Conservation (phyloP, 495 filamentous ascomycete genomes). For the Aspergillus sparsus region DNA sequence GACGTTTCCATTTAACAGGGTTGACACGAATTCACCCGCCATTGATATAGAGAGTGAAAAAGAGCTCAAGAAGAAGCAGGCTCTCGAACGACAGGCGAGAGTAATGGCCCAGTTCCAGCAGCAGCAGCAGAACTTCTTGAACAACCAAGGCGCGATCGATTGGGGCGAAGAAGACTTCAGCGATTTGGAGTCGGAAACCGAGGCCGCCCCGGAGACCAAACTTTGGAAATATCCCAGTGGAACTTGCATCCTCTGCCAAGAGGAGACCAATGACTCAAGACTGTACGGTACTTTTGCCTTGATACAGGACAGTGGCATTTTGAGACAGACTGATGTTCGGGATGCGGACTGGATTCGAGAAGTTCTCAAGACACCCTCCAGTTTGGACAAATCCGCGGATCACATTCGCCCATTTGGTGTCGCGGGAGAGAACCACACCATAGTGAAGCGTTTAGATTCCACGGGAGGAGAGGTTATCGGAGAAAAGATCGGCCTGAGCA, state of each 20-base stretch:
- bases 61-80: conserved; percentile 85
- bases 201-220: conserved; percentile 61
- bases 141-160: conserved; percentile 78
- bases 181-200: conserved; percentile 60
- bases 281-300: conserved; percentile 91
- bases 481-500: conserved; percentile 81
- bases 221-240: conserved; percentile 92
- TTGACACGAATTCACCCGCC: conserved; percentile 59
- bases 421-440: conserved; percentile 77
- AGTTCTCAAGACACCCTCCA: conserved; percentile 71
- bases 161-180: conserved; percentile 81
- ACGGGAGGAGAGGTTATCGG: conserved; percentile 67
- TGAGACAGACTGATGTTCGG: conserved; percentile 79
- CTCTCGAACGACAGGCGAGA: conserved; percentile 81
- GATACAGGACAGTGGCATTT: conserved; percentile 81
- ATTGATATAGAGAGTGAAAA: conserved; percentile 66
- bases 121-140: conserved; percentile 91
- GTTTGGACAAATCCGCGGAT: conserved; percentile 81
- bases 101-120: conserved; percentile 98
- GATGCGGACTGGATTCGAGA: conserved; percentile 85
- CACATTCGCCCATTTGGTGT: conserved; percentile 84
- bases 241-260: conserved; percentile 94
- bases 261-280: conserved; percentile 85
- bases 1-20: conserved; percentile 53
- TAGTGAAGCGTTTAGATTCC: conserved; percentile 71